Evolutionary conservation across 2,329 filamentous ascomycete species (phyloP), one percentile per base, ranked within the genome.

Genomic region (Trichoderma simmonsii): DNA sequence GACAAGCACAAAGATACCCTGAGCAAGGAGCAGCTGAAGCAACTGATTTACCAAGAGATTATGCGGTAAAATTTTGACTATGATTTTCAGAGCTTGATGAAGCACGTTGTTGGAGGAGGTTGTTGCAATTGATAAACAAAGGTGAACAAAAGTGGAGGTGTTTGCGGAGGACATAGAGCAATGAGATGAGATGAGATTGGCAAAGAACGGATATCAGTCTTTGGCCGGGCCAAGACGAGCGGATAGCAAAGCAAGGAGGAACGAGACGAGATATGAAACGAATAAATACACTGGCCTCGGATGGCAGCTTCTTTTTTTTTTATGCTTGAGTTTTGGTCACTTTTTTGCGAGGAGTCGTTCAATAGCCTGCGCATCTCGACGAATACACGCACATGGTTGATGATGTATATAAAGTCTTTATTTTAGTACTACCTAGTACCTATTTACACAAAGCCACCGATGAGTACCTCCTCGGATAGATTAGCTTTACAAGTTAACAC

Each of bases 1-100:
- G 96, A 99, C 85, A 98, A 98, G 89, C 97, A 98, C 88, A 99
- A 99, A 90, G 96, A 99, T 83, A 96, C 92, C 79, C 85, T 99
- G 80, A 98, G 93, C 86, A 99, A 99, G 86, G 96, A 99, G 85
- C 94, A 99, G 84, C 84, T 99, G 82, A 98, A 98, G 87, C 89
- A 96, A 80, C 87, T 99, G 81, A 99, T 99, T 83, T 99, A 95
- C 85, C 91, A 98, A 82, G 96, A 99, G 86, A 98, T 98, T 79
- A 98, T 90, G 88, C 86, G 88, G 81, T 90, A 79, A 56, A 71
- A 48, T 7, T 6, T 21, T 39, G 60, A 15, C 14, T 39, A 28
- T 39, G 15, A 32, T 51, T 36, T 26, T 26, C 36, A 32, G 36
- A 30, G 21, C 39, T 61, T 5, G 56, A 28, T 54, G 66, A 62